These are phyloP conservation scores for Schoenoplectus triqueter DNA, from an alignment of 202 grass and related monocot genomes.

Conservation along the genomic window DNA sequence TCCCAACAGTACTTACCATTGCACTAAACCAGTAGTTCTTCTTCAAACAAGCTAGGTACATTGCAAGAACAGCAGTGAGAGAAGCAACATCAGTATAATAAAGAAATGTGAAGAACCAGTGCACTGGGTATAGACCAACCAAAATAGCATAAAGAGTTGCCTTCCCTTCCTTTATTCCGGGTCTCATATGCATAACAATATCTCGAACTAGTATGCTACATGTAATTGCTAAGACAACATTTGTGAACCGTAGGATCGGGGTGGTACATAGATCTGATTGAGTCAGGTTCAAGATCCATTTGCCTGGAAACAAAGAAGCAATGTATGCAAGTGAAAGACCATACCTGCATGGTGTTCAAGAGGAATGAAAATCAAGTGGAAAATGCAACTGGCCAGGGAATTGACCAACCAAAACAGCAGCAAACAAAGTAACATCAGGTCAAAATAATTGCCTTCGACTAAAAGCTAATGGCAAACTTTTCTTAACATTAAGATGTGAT, in stretches of 20 bases:
- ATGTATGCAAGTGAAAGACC: constrained; percentile 77
- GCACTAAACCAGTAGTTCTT: constrained; percentile 75
- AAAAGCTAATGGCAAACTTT: not conserved
- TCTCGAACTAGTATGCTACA: constrained; percentile 78
- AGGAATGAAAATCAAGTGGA: constrained; percentile 39
- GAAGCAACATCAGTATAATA: constrained; percentile 95
- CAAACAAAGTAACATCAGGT: not conserved
- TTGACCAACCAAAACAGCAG: not conserved
- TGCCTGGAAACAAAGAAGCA: constrained; percentile 75
- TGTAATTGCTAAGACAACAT: constrained; percentile 63
- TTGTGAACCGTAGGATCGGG: constrained; percentile 75
- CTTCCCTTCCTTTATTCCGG: constrained; percentile 60
- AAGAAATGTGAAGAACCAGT: constrained; percentile 97
- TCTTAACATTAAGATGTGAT: not conserved
- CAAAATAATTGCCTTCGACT: not conserved
- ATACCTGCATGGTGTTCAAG: constrained; percentile 77
- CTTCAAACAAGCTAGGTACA: constrained; percentile 85
- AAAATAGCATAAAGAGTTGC: constrained; percentile 69
- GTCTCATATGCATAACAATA: constrained; percentile 64
- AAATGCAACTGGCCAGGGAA: constrained; percentile 11
- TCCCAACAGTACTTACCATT: constrained; percentile 52
- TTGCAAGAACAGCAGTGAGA: constrained; percentile 81
- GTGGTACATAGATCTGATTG: constrained; percentile 60
- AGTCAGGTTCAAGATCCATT: constrained; percentile 47
- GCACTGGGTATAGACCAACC: constrained; percentile 71